Percentiles rank a stretch among this genome's conserved stretches.
phyloP scores from a whole-genome alignment of 805 yeast genomes.

The Ogataea pignaliae region DNA sequence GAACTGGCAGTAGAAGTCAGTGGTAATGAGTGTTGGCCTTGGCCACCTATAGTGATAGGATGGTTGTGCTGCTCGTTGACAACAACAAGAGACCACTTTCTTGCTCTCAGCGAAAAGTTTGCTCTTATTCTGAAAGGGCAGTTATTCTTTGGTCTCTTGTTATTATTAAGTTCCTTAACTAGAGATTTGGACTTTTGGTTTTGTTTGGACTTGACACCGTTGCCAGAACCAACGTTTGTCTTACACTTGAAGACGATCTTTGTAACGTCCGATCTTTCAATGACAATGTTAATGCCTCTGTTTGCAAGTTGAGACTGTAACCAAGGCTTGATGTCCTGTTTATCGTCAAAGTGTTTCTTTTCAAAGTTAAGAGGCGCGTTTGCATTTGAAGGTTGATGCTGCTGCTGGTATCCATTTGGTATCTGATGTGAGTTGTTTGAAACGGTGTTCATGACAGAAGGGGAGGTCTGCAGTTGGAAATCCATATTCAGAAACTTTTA shows the following conservation, averaged over 20 bases:
- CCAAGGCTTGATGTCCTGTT: slow-evolving; percentile 59
- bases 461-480: slow-evolving; percentile 13
- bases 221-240: slow-evolving; percentile 26
- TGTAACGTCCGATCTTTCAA: slow-evolving; percentile 56
- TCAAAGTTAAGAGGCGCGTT: slow-evolving; percentile 12
- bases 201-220: background rate
- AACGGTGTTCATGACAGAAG: slow-evolving; percentile 6
- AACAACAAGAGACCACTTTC: slow-evolving; percentile 57
- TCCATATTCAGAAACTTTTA: slow-evolving; percentile 6
- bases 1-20: background rate
- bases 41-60: slow-evolving; percentile 20
- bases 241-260: slow-evolving; percentile 63
- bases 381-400: background rate
- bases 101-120: slow-evolving; percentile 47
- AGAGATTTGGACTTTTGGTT: slow-evolving; percentile 8
- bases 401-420: slow-evolving; percentile 4
- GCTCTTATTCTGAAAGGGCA: slow-evolving; percentile 69
- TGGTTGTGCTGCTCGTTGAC: slow-evolving; percentile 61
- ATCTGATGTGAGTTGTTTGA: slow-evolving; percentile 1
- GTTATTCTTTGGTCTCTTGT: slow-evolving; percentile 24
- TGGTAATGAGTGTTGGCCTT: slow-evolving; percentile 1
- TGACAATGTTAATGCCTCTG: slow-evolving; percentile 51
- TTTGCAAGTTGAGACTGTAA: slow-evolving; percentile 42
- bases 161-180: slow-evolving; percentile 6
- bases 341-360: slow-evolving; percentile 33